Evolutionary conservation across 164 flowering plant species (phyloP), one percentile per base, ranked within the genome.

Genomic region (Annona squamosa): DNA sequence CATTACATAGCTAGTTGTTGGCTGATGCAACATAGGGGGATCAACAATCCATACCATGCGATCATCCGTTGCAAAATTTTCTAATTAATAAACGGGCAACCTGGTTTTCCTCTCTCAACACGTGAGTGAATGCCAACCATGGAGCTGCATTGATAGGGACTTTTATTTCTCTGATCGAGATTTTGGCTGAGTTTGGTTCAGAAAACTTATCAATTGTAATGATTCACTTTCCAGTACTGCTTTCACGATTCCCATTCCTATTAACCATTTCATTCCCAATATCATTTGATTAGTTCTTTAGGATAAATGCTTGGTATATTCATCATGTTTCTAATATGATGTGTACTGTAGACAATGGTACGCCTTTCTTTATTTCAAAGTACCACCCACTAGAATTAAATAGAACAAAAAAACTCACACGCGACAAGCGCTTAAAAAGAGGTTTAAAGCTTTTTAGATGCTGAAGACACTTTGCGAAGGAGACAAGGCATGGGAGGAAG

Each of bases 401-500:
- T 16, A 63, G 37, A 26, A 26, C 6, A 3, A n/a, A 19, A 63
- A 19, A 63, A 17, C 65, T 17, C 65, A 63, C 18, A 52, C 65
- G 18, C 18, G 65, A 6, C 65, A 16, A 63, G n/a, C 37, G 26
- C 65, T 63, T 19, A 63, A 63, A 63, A 63, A 63, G 65, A n/a
- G 65, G 65, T 63, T 63, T 63, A n/a, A 63, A 63, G 37, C 37
- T 63, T 63, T 63, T 6, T 7, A 52, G 37, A n/a, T 63, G 37
- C 5, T 63, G 18, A 63, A 63, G 65, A 37, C 18, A 2, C 18
- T 17, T 16, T 17, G 19, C 4, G 65, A 63, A 63, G 65, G 18
- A 63, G 65, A 63, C 65, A 63, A 63, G 37, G 65, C 65, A 63
- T 63, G 65, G 65, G 65, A 63, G 37, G 37, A 19, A 63, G 37